Base-by-base conservation (phyloP, 257 asterid genomes). In the Plantago ovata region DNA sequence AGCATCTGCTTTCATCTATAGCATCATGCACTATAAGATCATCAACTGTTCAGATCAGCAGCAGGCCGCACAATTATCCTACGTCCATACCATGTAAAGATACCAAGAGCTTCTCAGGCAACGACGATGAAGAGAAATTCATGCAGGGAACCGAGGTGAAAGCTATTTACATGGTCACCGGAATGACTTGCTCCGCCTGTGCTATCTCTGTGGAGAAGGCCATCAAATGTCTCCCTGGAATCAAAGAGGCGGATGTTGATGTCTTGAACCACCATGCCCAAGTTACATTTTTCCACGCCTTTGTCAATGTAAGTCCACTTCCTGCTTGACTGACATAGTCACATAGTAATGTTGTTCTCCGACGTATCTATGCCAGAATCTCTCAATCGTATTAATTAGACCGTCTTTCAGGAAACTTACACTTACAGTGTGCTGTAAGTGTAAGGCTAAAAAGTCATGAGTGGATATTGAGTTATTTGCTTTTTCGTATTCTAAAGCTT, bases 171-270 rank as follows among this genome's bases (percentile, higher is more conserved):
- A 63, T 80, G 0, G 85, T 81, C 67, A 66, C 72, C 21, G 85
- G 88, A 61, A 78, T 81, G 88, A 75, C 81, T 3, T 78, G 89
- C 68, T 73, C 89, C 50, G 81, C 85, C 52, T 81, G 89, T 42
- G 61, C 88, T 1, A 72, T 19, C 44, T 71, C 85, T 6, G 81
- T 81, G 1, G 89, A 81, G 76, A 79, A 78, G 69, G 85, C 81
- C 45, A 66, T 81, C 46, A 73, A 78, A 59, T 71, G 77, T 58
- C 79, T 81, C 51, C 74, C 77, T 38, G 84, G 87, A 18, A 69
- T 81, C 74, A 69, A 61, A 51, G 76, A 74, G 16, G 84, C 81
- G 14, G 76, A 51, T 44, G 81, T 81, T 3, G 84, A 74, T 61
- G 73, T 72, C 39, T 16, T 77, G 52, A 74, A 77, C 64, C 72